phyloP scores from a whole-genome alignment of 352 stramenopile genomes.

The Globisporangium polare region DNA sequence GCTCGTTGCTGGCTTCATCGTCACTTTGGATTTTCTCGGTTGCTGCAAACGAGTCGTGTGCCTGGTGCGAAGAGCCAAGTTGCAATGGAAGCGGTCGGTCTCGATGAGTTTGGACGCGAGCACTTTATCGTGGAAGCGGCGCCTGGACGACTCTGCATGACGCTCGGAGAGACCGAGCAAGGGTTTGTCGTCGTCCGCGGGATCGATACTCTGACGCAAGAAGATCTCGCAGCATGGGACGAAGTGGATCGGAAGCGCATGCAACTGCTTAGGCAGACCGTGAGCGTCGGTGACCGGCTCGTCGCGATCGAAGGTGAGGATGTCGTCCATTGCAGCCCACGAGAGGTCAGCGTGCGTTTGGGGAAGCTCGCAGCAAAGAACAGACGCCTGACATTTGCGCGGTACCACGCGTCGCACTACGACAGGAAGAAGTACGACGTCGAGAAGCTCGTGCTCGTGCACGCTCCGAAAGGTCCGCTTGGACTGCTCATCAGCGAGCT shows the following conservation, averaged over 20 bases:
- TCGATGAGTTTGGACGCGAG: conserved; percentile 47
- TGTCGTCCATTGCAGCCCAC: conserved; percentile 34
- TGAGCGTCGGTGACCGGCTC: conserved; percentile 46
- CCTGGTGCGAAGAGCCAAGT: background rate
- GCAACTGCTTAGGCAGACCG: conserved; percentile 24
- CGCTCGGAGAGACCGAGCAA: conserved; percentile 41
- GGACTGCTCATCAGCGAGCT: conserved; percentile 42
- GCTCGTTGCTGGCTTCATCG: background rate
- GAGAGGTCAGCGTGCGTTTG: conserved; percentile 42
- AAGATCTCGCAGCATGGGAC: conserved; percentile 25
- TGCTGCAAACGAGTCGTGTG: background rate
- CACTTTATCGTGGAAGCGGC: conserved; percentile 44
- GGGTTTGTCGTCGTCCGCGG: conserved; percentile 45
- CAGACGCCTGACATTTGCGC: conserved; percentile 43
- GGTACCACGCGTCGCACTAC: conserved; percentile 32
- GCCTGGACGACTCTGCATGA: conserved; percentile 47
- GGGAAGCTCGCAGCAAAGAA: conserved; percentile 34
- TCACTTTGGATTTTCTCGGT: conserved; percentile 16
- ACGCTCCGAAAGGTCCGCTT: conserved; percentile 38
- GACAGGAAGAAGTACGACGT: conserved; percentile 35
- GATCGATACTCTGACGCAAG: conserved; percentile 22
- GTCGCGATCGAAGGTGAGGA: conserved; percentile 45
- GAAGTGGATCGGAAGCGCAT: conserved; percentile 32
- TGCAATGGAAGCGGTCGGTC: conserved; percentile 22
- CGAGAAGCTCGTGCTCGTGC: conserved; percentile 45